Percentiles rank a stretch among this genome's conserved stretches.
phyloP scores from a whole-genome alignment of 305 asterid species.

The Fraxinus paxiana region DNA sequence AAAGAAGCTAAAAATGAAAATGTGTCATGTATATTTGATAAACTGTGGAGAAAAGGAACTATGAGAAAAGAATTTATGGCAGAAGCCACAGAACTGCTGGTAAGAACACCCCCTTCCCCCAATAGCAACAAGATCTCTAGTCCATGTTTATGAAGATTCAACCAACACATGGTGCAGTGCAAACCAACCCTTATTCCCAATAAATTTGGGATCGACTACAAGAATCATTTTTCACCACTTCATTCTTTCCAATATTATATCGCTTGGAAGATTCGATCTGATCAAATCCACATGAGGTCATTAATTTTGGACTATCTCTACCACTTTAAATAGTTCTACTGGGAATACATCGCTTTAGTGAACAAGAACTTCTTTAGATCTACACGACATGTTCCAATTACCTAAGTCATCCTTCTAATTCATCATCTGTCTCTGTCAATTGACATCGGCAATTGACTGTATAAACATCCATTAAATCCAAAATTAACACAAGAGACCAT shows the following conservation, averaged over 20 bases:
- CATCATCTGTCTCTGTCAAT: background rate
- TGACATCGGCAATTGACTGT: background rate
- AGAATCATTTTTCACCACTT: background rate
- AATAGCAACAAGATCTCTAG: conserved; percentile 15
- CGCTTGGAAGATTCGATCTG: background rate
- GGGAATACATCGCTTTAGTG: background rate
- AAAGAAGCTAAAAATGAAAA: background rate
- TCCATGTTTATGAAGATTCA: conserved; percentile 1
- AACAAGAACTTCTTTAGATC: background rate
- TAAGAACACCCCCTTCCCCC: background rate
- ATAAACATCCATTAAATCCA: background rate
- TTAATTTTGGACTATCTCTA: background rate
- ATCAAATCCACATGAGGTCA: background rate
- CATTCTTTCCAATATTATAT: background rate
- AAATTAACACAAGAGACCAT: background rate
- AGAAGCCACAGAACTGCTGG: background rate
- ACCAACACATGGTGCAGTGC: background rate
- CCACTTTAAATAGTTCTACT: background rate
- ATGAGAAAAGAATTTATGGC: background rate
- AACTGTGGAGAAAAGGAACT: background rate
- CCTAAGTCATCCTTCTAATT: background rate
- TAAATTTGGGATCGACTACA: background rate
- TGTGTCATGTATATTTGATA: background rate
- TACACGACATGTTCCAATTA: background rate
- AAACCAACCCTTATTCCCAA: background rate